phyloP scores from a whole-genome alignment of 2,329 filamentous ascomycete species.

The Zymoseptoria brevis region DNA sequence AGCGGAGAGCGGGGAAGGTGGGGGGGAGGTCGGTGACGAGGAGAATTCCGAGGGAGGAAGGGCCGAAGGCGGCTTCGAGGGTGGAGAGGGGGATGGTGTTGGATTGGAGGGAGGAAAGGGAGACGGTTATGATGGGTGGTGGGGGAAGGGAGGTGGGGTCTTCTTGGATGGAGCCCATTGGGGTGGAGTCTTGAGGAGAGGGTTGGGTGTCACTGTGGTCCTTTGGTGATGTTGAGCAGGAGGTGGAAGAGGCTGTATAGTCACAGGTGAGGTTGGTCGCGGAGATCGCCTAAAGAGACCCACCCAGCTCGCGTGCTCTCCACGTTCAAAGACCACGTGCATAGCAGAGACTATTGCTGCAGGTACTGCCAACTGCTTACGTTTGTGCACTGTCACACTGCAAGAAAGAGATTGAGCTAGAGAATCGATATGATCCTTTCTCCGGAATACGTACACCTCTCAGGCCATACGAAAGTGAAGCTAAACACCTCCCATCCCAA shows the following conservation, averaged over 20 bases:
- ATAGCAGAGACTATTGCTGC: no score
- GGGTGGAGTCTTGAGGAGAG: neutral
- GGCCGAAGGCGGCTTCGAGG: slow-evolving; percentile 76
- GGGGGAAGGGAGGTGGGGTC: neutral
- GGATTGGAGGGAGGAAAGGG: slow-evolving; percentile 32
- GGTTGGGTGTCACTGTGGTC: neutral
- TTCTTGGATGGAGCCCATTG: slow-evolving; percentile 10
- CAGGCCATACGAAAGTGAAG: neutral
- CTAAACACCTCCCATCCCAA: neutral
- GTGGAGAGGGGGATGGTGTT: slow-evolving; percentile 58
- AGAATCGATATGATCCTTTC: neutral
- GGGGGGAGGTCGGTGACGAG: slow-evolving; percentile 78
- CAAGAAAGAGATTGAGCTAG: neutral
- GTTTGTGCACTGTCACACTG: no score
- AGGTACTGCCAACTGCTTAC: no score
- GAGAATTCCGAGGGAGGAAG: slow-evolving; percentile 82
- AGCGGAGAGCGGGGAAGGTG: slow-evolving; percentile 63
- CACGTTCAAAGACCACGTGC: neutral
- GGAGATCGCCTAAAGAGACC: neutral
- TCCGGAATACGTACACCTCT: neutral
- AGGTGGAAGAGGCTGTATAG: neutral
- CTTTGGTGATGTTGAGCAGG: neutral
- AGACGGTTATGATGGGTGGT: slow-evolving; percentile 38
- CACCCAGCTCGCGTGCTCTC: neutral
- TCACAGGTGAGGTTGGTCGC: neutral